Evolutionary conservation across 176 grass and related monocot genomes (phyloP), one percentile per base, ranked within the genome.

Genomic region (Saccharum officinarum): DNA sequence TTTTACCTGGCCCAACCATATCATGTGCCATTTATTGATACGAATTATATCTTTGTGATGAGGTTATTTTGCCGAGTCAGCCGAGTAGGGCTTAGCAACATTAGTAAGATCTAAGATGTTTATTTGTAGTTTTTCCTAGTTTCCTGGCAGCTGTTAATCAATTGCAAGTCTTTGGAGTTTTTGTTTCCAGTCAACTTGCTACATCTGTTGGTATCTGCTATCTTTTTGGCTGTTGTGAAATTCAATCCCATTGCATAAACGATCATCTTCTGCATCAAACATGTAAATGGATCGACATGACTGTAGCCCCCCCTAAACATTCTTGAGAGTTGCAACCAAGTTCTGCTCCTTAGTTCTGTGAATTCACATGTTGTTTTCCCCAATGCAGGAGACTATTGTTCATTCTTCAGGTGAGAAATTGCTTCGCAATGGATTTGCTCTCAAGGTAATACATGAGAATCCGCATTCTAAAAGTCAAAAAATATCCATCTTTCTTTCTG

Each of bases 341-440:
- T 74, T 76, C 38, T 82, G 15, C 45, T 75, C 61, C 64, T 86
- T 23, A 31, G 17, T 49, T 66, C 14, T 36, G 41, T 77, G 36
- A 67, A 8, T 50, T 82, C 77, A 86, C 67, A 80, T 41, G 1
- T 85, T 82, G 9, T 55, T 85, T 45, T 57, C 42, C 55, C 81
- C 50, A 44, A 44, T 54, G 45, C 50, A 93, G 88, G 86, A 84
- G 77, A 86, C 79, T 31, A 40, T 82, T 62, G 77, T 64, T 44
- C 47, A 25, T 86, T 76, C 82, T 86, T 92, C 89, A 86, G 87
- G 69, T 84, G 88, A 91, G 78, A 96, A 84, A 67, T 83, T 99
- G n/a, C 83, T 94, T 82, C 72, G 82, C 38, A 96, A 91, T 96
- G 86, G 86, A 89, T 96, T 99, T 89, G 86, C 89, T 84, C 41